Evolutionary conservation across 2,329 filamentous ascomycete species (phyloP).

Genomic region (Coleophoma eucalyptorum): DNA sequence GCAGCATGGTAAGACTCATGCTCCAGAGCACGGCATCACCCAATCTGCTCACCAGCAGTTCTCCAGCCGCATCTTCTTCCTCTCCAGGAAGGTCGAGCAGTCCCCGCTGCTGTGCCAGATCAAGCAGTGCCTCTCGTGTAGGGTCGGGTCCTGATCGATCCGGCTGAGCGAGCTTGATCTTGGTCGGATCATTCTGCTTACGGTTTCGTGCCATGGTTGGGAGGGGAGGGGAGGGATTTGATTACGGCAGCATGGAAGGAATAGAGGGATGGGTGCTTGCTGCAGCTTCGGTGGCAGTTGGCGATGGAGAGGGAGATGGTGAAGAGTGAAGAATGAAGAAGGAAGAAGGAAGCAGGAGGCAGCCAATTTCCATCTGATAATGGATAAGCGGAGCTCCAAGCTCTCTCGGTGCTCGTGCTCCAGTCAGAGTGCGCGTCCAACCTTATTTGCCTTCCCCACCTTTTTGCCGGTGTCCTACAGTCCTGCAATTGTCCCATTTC

Average conservation of each 20-base stretch:
- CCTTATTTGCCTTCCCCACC: no score
- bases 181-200: constrained; percentile 34
- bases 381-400: no score
- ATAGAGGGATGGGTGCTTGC: no score
- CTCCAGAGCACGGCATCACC: constrained; percentile 53
- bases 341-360: no score
- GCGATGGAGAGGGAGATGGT: neutral
- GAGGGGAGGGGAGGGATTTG: neutral
- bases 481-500: no score
- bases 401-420: no score
- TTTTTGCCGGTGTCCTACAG: no score
- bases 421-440: no score
- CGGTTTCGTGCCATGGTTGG: constrained; percentile 42
- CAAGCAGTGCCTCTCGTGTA: constrained; percentile 64
- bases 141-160: constrained; percentile 58
- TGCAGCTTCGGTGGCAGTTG: neutral
- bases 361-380: no score
- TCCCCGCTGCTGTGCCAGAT: constrained; percentile 60
- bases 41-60: constrained; percentile 23
- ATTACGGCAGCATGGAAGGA: no score
- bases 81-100: constrained; percentile 16
- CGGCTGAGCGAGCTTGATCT: constrained; percentile 64
- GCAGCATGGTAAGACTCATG: constrained; percentile 63
- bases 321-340: no score
- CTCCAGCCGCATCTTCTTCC: constrained; percentile 22